Conservation (phyloP, 2,329 filamentous ascomycete genomes). For the Fusarium acutatum region DNA sequence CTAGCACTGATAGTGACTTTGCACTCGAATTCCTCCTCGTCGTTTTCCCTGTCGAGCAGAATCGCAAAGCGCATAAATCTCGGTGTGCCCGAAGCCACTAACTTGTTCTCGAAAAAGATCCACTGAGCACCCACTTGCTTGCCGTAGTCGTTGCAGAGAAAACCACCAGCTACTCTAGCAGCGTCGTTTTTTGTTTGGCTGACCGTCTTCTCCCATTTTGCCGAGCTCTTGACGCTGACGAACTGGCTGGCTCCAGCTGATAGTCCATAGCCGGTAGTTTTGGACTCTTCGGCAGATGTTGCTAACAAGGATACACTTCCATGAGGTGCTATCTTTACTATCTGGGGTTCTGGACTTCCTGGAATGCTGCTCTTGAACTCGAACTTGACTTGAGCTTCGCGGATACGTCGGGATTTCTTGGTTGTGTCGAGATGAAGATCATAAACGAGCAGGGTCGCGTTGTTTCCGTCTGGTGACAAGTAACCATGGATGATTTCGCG, state of each 20-base stretch:
- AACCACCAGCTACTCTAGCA: neutral
- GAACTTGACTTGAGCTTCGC: neutral
- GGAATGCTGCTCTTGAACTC: neutral
- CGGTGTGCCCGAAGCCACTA: neutral
- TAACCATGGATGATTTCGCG: slow-evolving; percentile 11
- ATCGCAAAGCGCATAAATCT: neutral
- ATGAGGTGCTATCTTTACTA: neutral
- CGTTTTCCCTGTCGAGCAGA: slow-evolving; percentile 9
- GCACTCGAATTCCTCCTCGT: slow-evolving; percentile 41
- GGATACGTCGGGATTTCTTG: neutral
- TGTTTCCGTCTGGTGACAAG: neutral
- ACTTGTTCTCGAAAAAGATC: slow-evolving; percentile 22
- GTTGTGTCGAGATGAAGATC: slow-evolving; percentile 1
- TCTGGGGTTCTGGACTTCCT: neutral
- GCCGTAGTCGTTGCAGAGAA: slow-evolving; percentile 31
- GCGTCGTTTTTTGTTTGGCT: neutral
- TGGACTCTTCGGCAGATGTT: neutral
- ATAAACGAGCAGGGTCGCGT: slow-evolving; percentile 3
- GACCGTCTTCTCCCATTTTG: neutral
- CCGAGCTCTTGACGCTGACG: neutral
- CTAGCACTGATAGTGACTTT: slow-evolving; percentile 40
- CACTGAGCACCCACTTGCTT: slow-evolving; percentile 29
- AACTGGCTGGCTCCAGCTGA: neutral
- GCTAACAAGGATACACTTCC: neutral
- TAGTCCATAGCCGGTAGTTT: neutral